A percentile compares a stretch with the other conserved stretches of the same genome.
Conservation (phyloP, 2,329 filamentous ascomycete genomes). For the Colletotrichum gigasporum region DNA sequence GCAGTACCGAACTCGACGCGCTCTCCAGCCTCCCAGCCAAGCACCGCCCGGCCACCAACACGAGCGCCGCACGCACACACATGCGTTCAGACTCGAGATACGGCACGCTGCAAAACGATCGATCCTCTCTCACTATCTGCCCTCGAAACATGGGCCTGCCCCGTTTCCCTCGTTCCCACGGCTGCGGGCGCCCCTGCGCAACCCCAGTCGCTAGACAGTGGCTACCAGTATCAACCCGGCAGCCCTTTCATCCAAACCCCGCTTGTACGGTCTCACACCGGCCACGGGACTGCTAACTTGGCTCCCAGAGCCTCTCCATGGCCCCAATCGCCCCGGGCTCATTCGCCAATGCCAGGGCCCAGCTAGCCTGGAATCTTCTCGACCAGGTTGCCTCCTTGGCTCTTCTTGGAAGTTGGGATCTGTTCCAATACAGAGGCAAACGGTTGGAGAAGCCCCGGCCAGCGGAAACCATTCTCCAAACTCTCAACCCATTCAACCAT, state of each 20-base stretch:
- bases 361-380: background rate
- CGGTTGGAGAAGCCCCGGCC: conserved; percentile 11
- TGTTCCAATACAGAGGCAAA: background rate
- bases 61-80: background rate
- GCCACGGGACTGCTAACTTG: conserved; percentile 19
- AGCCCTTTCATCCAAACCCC: conserved; percentile 28
- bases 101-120: background rate
- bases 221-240: conserved; percentile 13
- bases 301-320: conserved; percentile 18
- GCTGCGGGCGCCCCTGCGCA: conserved; percentile 25
- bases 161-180: conserved; percentile 17
- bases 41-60: conserved; percentile 4
- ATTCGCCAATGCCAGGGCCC: conserved; percentile 10
- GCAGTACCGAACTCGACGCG: no score
- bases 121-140: background rate
- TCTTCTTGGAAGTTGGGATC: background rate
- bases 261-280: conserved; percentile 22
- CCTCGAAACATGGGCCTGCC: conserved; percentile 24
- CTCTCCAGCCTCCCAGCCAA: background rate
- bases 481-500: background rate
- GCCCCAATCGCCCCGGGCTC: background rate
- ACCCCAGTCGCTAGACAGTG: conserved; percentile 7
- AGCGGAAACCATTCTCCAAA: background rate
- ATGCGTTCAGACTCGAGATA: background rate
- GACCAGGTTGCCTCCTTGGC: conserved; percentile 2